phyloP scores from a whole-genome alignment of 2,329 filamentous ascomycete species.

The Colletotrichum trifolii region DNA sequence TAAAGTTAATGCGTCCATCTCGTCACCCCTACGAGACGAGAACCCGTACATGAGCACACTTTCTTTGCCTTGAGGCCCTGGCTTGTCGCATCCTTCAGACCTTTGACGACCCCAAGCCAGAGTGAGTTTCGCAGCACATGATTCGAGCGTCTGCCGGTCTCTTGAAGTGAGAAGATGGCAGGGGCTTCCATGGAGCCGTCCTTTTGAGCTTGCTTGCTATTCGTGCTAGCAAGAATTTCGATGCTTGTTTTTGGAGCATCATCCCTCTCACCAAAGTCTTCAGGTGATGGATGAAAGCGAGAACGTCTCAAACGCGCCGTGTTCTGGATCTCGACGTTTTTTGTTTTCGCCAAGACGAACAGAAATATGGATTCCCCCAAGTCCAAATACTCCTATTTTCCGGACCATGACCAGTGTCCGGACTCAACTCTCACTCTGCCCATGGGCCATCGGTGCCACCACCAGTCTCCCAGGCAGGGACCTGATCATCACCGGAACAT shows the following conservation, averaged over 20 bases:
- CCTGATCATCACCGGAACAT: neutral
- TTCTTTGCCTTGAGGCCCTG: neutral
- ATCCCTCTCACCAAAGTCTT: no score
- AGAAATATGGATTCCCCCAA: conserved; percentile 19
- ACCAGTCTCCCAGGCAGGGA: conserved; percentile 1
- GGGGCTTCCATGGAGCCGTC: conserved; percentile 10
- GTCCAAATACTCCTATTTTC: conserved; percentile 8
- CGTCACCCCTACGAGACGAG: neutral
- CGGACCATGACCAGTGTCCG: neutral
- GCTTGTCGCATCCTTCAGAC: no score
- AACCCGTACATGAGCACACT: neutral
- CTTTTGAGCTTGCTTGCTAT: conserved; percentile 18
- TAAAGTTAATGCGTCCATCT: conserved; percentile 24
- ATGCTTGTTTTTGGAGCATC: neutral
- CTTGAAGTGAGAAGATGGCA: conserved; percentile 3
- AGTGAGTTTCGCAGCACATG: conserved; percentile 17
- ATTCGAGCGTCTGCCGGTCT: conserved; percentile 16
- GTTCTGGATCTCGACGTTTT: conserved; percentile 13
- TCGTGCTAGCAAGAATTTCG: conserved; percentile 4
- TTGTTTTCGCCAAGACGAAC: conserved; percentile 28
- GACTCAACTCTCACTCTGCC: neutral
- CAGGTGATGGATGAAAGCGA: conserved; percentile 6
- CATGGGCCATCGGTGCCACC: conserved; percentile 10
- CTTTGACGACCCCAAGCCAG: conserved; percentile 6
- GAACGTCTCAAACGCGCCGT: conserved; percentile 20